A percentile compares a stretch with the other conserved stretches of the same genome.
These are phyloP conservation scores for Cercospora brassicicola DNA, from an alignment of 2,329 filamentous ascomycete species.

Conservation along the genomic window DNA sequence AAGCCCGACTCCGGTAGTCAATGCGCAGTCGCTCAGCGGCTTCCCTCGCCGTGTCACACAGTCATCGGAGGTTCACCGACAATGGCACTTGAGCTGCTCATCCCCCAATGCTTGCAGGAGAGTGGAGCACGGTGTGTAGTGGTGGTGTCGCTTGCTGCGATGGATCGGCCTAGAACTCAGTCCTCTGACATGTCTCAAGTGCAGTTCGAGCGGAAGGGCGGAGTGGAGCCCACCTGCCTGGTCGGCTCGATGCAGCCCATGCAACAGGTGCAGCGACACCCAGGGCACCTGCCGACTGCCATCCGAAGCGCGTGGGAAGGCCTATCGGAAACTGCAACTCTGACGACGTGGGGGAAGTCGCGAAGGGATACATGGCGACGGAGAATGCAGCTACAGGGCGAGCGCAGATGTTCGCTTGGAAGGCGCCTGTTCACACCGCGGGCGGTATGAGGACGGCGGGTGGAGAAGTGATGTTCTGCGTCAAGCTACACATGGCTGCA, in stretches of 20 bases:
- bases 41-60: conserved; percentile 6
- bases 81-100: neutral
- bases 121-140: neutral
- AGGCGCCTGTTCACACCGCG: neutral
- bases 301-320: neutral
- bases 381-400: neutral
- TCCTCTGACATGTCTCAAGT: neutral
- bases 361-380: neutral
- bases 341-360: neutral
- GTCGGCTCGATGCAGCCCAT: neutral
- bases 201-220: neutral
- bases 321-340: neutral
- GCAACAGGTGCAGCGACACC: neutral
- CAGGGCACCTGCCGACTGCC: neutral
- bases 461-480: neutral
- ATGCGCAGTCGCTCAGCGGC: conserved; percentile 9
- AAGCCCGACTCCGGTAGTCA: conserved; percentile 2
- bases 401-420: neutral
- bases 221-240: neutral
- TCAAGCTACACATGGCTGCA: neutral
- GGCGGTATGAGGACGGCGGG: neutral
- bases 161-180: neutral
- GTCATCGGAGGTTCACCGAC: conserved; percentile 3
- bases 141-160: neutral
- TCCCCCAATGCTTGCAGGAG: neutral